Percentiles rank a stretch among this genome's conserved stretches.
phyloP scores from a whole-genome alignment of 2,329 filamentous ascomycete genomes.

The Verticillium isaacii region DNA sequence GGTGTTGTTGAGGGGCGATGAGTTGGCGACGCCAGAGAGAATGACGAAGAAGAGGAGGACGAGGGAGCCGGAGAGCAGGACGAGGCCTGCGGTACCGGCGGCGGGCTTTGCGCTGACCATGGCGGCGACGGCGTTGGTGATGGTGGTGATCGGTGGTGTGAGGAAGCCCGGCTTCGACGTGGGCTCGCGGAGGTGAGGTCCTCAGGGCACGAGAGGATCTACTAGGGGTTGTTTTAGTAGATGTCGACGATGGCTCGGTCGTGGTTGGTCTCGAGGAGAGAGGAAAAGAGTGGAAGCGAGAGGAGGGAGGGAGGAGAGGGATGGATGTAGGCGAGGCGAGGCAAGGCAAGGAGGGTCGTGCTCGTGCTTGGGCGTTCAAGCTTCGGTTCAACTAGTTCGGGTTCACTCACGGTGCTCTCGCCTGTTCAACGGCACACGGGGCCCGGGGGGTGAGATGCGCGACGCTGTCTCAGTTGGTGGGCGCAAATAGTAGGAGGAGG shows the following conservation, averaged over 20 bases:
- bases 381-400: neutral
- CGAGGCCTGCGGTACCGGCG: conserved; percentile 36
- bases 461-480: neutral
- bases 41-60: conserved; percentile 56
- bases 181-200: neutral
- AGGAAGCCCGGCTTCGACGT: neutral
- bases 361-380: neutral
- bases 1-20: conserved; percentile 62
- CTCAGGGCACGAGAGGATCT: neutral
- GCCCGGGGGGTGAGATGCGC: neutral
- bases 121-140: neutral
- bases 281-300: neutral
- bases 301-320: neutral
- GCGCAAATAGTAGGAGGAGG: neutral
- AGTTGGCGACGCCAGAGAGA: conserved; percentile 45
- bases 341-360: neutral
- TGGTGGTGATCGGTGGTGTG: too few relatives aligned
- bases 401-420: neutral
- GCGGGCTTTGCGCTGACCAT: conserved; percentile 27
- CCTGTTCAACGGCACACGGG: neutral
- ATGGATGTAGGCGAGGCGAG: neutral
- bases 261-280: neutral
- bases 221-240: neutral
- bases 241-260: neutral
- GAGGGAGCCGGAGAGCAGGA: conserved; percentile 46